A percentile compares a stretch with the other conserved stretches of the same genome.
phyloP scores from a whole-genome alignment of 306 rosid genomes.

The Astragalus glycyphyllos region DNA sequence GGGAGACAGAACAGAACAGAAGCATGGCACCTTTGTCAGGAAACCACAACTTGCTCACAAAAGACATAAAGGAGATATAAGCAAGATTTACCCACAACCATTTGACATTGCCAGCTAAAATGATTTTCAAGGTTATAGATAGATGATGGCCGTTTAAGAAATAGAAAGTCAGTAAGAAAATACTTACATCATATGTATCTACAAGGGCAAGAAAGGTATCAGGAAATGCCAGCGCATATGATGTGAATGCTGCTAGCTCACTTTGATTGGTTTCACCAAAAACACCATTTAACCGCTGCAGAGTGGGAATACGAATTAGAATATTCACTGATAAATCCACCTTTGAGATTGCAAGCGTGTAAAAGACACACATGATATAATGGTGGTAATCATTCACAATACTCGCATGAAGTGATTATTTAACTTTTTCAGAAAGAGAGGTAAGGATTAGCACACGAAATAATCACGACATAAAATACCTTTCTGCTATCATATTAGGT shows the following conservation, averaged over 20 bases:
- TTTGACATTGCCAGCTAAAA: constrained; percentile 33
- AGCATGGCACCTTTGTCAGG: constrained; percentile 33
- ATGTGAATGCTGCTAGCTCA: constrained; percentile 93
- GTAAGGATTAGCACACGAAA: background rate
- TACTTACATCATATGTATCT: constrained; percentile 95
- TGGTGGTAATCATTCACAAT: constrained; percentile 29
- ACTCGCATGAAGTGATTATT: constrained; percentile 26
- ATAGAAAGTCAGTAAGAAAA: constrained; percentile 26
- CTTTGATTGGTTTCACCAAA: constrained; percentile 97
- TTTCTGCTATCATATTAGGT: background rate
- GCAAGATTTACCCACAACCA: constrained; percentile 30
- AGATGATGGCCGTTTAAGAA: constrained; percentile 18
- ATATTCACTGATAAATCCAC: constrained; percentile 33
- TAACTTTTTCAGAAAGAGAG: background rate
- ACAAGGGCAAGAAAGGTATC: constrained; percentile 89
- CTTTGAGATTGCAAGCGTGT: constrained; percentile 22
- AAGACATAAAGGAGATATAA: constrained; percentile 25
- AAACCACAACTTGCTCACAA: constrained; percentile 27
- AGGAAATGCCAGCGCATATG: constrained; percentile 98
- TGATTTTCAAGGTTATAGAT: constrained; percentile 9
- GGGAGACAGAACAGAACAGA: background rate
- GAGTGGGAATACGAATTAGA: constrained; percentile 35
- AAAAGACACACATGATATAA: constrained; percentile 26
- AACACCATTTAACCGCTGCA: constrained; percentile 76
- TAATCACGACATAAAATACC: constrained; percentile 15